phyloP scores from a whole-genome alignment of 768 basidiomycete species.

The Lanmaoa rubissima region DNA sequence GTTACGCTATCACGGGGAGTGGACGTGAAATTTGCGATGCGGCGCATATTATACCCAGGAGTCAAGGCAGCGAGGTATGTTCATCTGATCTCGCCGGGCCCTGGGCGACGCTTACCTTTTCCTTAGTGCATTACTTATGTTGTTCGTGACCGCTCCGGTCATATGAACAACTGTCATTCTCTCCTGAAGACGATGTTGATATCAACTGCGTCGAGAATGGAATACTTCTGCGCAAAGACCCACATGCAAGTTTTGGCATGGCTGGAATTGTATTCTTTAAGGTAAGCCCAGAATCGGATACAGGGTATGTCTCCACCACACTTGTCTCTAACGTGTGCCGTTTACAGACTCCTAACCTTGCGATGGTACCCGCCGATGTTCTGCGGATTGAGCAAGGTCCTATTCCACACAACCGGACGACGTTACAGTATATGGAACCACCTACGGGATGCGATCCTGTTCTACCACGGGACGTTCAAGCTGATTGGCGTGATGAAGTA shows the following conservation, averaged over 20 bases:
- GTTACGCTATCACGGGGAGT: not conserved
- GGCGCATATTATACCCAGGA: not conserved
- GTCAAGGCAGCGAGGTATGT: not conserved
- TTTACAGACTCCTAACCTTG: not conserved
- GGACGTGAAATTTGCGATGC: not conserved
- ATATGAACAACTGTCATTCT: not conserved
- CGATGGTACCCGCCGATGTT: not conserved
- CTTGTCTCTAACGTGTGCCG: not conserved
- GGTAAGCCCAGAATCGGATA: not conserved
- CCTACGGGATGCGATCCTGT: not conserved
- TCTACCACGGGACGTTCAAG: not conserved
- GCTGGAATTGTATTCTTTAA: not conserved
- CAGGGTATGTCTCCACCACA: not conserved
- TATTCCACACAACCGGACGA: not conserved
- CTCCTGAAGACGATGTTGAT: not conserved
- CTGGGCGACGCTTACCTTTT: not conserved
- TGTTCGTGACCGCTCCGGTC: not conserved
- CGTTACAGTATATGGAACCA: not conserved
- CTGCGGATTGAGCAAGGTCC: too few species aligned
- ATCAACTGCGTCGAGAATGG: constrained; percentile 1
- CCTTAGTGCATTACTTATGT: not conserved
- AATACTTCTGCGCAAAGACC: not conserved
- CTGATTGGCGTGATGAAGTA: not conserved
- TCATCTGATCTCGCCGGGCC: not conserved
- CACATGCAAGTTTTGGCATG: not conserved